These are phyloP conservation scores for Cyberlindnera maclurae DNA, from an alignment of 805 yeast species.

Conservation along the genomic window DNA sequence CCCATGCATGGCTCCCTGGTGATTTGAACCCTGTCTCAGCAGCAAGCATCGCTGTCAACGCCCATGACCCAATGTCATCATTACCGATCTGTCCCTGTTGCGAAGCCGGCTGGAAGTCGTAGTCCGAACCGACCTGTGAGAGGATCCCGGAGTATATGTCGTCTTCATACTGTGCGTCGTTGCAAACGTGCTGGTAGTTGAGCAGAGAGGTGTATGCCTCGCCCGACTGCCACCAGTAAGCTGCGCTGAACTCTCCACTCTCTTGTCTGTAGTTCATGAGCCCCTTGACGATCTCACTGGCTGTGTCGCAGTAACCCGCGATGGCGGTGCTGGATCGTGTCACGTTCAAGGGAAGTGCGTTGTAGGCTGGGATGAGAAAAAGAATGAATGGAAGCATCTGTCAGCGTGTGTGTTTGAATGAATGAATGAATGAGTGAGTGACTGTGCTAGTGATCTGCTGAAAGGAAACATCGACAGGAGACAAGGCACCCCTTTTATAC, in stretches of 20 bases:
- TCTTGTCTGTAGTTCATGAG: constrained; percentile 66
- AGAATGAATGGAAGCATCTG: no score
- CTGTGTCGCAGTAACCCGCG: no score
- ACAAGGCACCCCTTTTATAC: no score
- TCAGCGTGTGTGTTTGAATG: no score
- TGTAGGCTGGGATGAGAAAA: no score
- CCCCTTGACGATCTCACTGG: constrained; percentile 41
- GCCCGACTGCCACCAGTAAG: constrained; percentile 87
- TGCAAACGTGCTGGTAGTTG: constrained; percentile 67
- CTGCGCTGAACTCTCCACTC: constrained; percentile 57
- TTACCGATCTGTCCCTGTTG: constrained; percentile 57
- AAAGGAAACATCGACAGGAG: no score
- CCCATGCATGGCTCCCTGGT: constrained; percentile 43
- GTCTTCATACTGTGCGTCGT: constrained; percentile 55
- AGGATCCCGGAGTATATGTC: constrained; percentile 47
- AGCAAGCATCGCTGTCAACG: constrained; percentile 53
- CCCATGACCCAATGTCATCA: constrained; percentile 72
- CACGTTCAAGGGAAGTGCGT: no score
- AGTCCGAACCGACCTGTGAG: constrained; percentile 35
- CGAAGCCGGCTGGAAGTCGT: constrained; percentile 51
- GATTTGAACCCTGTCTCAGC: constrained; percentile 51
- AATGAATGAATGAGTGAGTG: no score
- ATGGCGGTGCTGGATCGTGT: no score
- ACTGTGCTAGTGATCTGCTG: no score
- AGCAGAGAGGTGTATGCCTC: constrained; percentile 63